Evolutionary conservation across 257 asterid species (phyloP).

Genomic region (Ligustrum vulgare): DNA sequence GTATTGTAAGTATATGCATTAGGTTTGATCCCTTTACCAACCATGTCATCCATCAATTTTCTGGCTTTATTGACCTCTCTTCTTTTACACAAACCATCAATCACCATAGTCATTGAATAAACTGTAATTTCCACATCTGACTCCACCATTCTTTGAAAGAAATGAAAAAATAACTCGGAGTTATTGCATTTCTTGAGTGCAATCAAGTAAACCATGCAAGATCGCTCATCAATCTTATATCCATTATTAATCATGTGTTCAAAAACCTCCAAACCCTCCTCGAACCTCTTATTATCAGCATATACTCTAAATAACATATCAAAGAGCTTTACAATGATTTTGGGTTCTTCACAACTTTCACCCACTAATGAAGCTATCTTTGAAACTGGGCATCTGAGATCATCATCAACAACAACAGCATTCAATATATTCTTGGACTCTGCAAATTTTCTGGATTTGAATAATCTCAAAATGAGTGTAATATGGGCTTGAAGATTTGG

Average conservation of each 20-base stretch:
- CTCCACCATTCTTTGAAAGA: constrained; percentile 72
- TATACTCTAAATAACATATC: constrained; percentile 62
- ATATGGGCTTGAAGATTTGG: constrained; percentile 61
- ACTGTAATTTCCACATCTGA: constrained; percentile 63
- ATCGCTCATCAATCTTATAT: constrained; percentile 61
- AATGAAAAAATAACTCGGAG: constrained; percentile 43
- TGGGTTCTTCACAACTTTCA: constrained; percentile 28
- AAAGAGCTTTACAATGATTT: constrained; percentile 24
- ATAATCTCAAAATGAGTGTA: constrained; percentile 54
- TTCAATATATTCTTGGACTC: constrained; percentile 60
- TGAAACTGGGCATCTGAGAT: constrained; percentile 37
- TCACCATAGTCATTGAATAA: constrained; percentile 67
- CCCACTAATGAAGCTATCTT: constrained; percentile 44
- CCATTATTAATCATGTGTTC: constrained; percentile 49
- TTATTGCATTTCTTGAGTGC: constrained; percentile 55
- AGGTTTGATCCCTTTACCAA: constrained; percentile 57
- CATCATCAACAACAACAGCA: constrained; percentile 47
- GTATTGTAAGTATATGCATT: constrained; percentile 67
- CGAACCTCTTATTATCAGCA: constrained; percentile 39
- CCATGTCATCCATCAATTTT: constrained; percentile 54
- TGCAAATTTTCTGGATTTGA: constrained; percentile 47
- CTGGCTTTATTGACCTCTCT: constrained; percentile 54
- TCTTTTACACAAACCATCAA: constrained; percentile 61
- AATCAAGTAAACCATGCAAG: constrained; percentile 77
- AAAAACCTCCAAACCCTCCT: constrained; percentile 47